Evolutionary conservation across 768 basidiomycete species (phyloP).

Genomic region (Leccinum barrowsii): DNA sequence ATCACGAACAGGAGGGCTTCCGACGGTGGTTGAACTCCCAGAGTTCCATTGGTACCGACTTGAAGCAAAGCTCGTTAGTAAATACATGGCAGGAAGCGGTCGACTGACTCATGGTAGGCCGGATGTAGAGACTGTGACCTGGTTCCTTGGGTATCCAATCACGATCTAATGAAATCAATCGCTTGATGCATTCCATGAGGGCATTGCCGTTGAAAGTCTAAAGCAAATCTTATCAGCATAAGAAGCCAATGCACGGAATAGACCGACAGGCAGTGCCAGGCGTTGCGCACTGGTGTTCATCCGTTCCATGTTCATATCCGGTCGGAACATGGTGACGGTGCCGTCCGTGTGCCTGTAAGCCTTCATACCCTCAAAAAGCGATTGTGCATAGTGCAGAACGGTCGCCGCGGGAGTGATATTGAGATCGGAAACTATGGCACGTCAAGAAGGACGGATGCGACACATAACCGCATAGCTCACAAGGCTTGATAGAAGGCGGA

Average conservation of each 20-base stretch:
- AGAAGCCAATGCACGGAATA: not conserved
- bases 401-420: constrained; percentile 40
- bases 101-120: constrained; percentile 64
- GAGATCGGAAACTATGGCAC: constrained; percentile 19
- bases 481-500: constrained; percentile 76
- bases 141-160: constrained; percentile 89
- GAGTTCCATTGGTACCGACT: constrained; percentile 66
- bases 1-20: constrained; percentile 68
- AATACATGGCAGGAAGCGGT: not conserved
- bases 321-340: constrained; percentile 81
- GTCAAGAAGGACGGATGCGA: constrained; percentile 4
- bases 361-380: constrained; percentile 92
- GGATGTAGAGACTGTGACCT: constrained; percentile 89
- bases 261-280: constrained; percentile 68
- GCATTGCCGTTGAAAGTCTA: constrained; percentile 78
- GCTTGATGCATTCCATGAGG: constrained; percentile 77
- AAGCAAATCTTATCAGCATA: constrained; percentile 3
- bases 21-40: constrained; percentile 55
- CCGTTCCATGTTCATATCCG: constrained; percentile 96
- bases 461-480: constrained; percentile 40
- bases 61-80: constrained; percentile 8
- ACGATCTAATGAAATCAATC: constrained; percentile 77
- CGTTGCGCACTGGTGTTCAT: constrained; percentile 85
- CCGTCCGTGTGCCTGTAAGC: constrained; percentile 78
- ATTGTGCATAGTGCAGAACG: constrained; percentile 91